phyloP scores from a whole-genome alignment of 371 early-diverging fungal species.

The Rhizomucor pusillus region DNA sequence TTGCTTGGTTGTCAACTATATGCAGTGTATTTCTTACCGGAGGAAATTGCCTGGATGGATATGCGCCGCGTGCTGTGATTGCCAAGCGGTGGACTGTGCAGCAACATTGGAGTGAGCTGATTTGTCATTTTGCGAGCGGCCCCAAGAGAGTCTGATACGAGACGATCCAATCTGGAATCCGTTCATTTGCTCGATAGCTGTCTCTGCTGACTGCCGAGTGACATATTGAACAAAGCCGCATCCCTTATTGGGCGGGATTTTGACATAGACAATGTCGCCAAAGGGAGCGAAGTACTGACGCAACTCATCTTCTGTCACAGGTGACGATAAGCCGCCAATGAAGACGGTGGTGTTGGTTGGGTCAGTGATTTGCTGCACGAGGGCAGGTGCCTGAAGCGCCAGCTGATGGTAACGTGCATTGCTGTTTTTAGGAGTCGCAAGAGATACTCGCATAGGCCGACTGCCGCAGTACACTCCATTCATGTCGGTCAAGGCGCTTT shows the following conservation, averaged over 20 bases:
- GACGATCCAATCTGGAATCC: conserved; percentile 79
- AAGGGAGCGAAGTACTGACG: conserved; percentile 71
- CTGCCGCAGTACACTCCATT: conserved; percentile 71
- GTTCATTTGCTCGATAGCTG: conserved; percentile 85
- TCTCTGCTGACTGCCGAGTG: conserved; percentile 79
- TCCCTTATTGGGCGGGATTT: conserved; percentile 90
- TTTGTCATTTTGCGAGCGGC: conserved; percentile 52
- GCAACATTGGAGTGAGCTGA: conserved; percentile 77
- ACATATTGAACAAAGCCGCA: conserved; percentile 93
- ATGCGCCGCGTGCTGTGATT: conserved; percentile 71
- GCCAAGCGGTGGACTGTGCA: conserved; percentile 63
- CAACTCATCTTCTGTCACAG: conserved; percentile 83
- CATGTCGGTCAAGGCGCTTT: conserved; percentile 79
- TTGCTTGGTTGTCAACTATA: too few species aligned
- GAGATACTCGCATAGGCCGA: conserved; percentile 81
- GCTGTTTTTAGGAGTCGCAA: conserved; percentile 71
- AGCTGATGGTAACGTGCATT: conserved; percentile 26
- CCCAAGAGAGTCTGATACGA: conserved; percentile 90
- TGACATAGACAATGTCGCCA: conserved; percentile 87
- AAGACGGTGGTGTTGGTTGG: conserved; percentile 84
- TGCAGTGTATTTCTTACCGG: conserved; percentile 21
- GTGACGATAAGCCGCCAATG: conserved; percentile 81
- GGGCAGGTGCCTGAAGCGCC: conserved; percentile 36
- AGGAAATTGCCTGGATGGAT: conserved; percentile 79
- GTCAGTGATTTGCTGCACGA: conserved; percentile 47